Percentiles rank a stretch among this genome's conserved stretches.
phyloP scores from a whole-genome alignment of 164 flowering plant species.

The Nelumbo lutea region DNA sequence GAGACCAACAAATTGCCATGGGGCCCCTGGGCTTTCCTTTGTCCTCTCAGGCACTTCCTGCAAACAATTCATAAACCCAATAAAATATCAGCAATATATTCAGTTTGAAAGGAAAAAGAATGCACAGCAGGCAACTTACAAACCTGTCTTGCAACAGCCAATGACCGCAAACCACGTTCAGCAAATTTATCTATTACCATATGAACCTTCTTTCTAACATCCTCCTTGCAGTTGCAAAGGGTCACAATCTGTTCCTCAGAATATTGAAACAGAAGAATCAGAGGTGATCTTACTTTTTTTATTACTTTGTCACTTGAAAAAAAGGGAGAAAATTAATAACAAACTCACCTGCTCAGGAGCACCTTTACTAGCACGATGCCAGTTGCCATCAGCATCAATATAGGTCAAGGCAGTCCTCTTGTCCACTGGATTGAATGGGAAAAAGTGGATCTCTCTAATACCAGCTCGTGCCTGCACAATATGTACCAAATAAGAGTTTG shows the following conservation, averaged over 20 bases:
- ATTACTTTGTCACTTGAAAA: neutral
- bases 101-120: neutral
- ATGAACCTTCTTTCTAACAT: constrained; percentile 31
- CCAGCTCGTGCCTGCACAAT: constrained; percentile 33
- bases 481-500: neutral
- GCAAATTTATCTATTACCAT: constrained; percentile 36
- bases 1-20: constrained; percentile 42
- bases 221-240: constrained; percentile 36
- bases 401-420: constrained; percentile 43
- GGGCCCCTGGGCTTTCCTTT: constrained; percentile 30
- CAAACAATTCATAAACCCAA: constrained; percentile 1
- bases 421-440: constrained; percentile 44
- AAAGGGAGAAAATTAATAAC: neutral
- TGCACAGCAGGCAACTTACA: neutral
- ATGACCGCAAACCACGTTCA: constrained; percentile 40
- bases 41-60: constrained; percentile 34
- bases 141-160: constrained; percentile 40
- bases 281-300: neutral
- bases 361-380: constrained; percentile 46
- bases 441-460: constrained; percentile 33
- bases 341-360: constrained; percentile 38
- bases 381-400: constrained; percentile 30
- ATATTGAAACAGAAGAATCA: constrained; percentile 1
- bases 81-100: neutral
- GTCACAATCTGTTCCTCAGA: constrained; percentile 22